Evolutionary conservation across 2,329 filamentous ascomycete species (phyloP).

Genomic region (Lizonia empirigonia): DNA sequence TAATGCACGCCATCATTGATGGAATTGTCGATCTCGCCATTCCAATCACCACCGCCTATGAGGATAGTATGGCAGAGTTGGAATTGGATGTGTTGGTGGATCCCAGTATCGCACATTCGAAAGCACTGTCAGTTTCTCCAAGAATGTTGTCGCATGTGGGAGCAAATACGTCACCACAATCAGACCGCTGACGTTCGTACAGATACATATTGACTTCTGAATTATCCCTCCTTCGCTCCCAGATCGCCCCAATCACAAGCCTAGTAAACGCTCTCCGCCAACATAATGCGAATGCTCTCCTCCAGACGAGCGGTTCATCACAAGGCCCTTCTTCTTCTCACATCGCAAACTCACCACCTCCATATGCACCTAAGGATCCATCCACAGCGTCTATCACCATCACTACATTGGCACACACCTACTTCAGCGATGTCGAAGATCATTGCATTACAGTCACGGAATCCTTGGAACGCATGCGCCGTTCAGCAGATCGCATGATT

Average conservation of each 20-base stretch:
- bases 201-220: slow-evolving; percentile 80
- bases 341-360: slow-evolving; percentile 13
- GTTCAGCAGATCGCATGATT: slow-evolving; percentile 75
- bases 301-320: slow-evolving; percentile 38
- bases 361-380: slow-evolving; percentile 31
- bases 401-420: slow-evolving; percentile 79
- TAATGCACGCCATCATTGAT: slow-evolving; percentile 87
- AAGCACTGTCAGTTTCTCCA: slow-evolving; percentile 51
- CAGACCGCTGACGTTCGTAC: not conserved
- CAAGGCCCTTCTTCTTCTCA: slow-evolving; percentile 12
- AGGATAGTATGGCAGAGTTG: slow-evolving; percentile 83
- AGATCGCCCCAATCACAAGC: slow-evolving; percentile 80
- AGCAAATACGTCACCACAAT: not conserved
- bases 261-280: slow-evolving; percentile 87
- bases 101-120: slow-evolving; percentile 76
- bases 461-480: slow-evolving; percentile 78
- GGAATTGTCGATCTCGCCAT: slow-evolving; percentile 89
- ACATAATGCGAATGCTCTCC: slow-evolving; percentile 59
- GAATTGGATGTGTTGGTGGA: slow-evolving; percentile 86
- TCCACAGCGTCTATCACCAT: slow-evolving; percentile 70
- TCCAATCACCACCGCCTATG: slow-evolving; percentile 79
- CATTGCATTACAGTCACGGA: slow-evolving; percentile 84
- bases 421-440: slow-evolving; percentile 87
- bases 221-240: slow-evolving; percentile 79
- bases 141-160: too few relatives aligned